These are phyloP conservation scores for Venturia nashicola DNA, from an alignment of 2,329 filamentous ascomycete genomes.

Conservation along the genomic window DNA sequence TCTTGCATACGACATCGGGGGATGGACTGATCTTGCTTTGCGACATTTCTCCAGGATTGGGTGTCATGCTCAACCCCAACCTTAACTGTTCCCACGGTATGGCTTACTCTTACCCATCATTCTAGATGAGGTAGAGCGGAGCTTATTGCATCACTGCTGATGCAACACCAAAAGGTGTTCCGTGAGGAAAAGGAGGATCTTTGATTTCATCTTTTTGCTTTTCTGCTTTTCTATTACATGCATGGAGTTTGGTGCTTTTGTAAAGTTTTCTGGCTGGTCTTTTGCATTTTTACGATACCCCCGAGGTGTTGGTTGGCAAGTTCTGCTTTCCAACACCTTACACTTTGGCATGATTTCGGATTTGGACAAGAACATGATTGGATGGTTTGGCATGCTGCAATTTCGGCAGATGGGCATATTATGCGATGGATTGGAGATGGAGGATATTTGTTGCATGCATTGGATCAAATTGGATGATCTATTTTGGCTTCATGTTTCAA, in stretches of 20 bases:
- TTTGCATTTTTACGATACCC: not conserved
- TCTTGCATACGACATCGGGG: not conserved
- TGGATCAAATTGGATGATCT: not conserved
- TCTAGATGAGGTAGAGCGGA: not conserved
- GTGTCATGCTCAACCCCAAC: not conserved
- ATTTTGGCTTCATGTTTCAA: not conserved
- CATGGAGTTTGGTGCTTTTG: not conserved
- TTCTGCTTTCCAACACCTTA: not conserved
- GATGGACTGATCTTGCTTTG: not conserved
- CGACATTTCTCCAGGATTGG: not conserved
- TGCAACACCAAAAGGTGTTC: not conserved
- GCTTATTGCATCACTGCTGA: not conserved
- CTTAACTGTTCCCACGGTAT: not conserved
- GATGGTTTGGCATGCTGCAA: not conserved
- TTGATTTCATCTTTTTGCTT: not conserved
- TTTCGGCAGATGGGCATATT: not conserved
- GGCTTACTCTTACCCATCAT: not conserved
- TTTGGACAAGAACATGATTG: not conserved
- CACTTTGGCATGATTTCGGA: not conserved
- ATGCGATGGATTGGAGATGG: not conserved
- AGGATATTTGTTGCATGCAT: not conserved
- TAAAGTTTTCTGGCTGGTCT: not conserved
- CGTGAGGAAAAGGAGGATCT: not conserved
- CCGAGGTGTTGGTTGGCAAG: not conserved
- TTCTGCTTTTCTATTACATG: not conserved